These are phyloP conservation scores for Chalaropsis thielavioides DNA, from an alignment of 2,329 filamentous ascomycete species.

Conservation along the genomic window DNA sequence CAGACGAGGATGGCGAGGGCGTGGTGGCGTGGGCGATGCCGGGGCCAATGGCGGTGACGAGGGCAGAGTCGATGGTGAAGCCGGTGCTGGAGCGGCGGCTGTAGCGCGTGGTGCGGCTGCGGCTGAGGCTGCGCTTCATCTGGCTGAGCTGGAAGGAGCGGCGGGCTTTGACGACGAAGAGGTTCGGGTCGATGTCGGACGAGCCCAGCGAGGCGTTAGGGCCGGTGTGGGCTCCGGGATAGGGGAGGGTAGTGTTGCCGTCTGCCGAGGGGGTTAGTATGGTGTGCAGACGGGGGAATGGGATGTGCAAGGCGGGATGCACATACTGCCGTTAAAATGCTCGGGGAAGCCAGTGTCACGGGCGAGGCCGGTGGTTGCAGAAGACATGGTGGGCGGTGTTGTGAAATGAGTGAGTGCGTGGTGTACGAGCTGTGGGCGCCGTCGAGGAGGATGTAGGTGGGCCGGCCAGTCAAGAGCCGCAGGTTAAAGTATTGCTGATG, in stretches of 20 bases:
- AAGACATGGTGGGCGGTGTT: slow-evolving; percentile 18
- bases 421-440: background rate
- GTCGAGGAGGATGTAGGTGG: background rate
- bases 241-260: slow-evolving; percentile 46
- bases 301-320: background rate
- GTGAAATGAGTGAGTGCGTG: background rate
- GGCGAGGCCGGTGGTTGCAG: slow-evolving; percentile 20
- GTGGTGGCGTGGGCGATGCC: slow-evolving; percentile 5
- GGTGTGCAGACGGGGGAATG: background rate
- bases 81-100: slow-evolving; percentile 4
- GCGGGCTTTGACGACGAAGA: slow-evolving; percentile 30
- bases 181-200: slow-evolving; percentile 35
- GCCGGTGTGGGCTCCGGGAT: slow-evolving; percentile 46
- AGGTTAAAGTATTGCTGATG: background rate
- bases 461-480: background rate
- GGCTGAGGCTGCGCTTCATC: slow-evolving; percentile 32
- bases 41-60: slow-evolving; percentile 11
- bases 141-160: slow-evolving; percentile 30
- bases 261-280: slow-evolving; percentile 22
- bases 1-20: slow-evolving; percentile 5
- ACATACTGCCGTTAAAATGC: slow-evolving; percentile 33
- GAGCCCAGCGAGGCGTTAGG: slow-evolving; percentile 42
- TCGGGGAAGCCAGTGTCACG: slow-evolving; percentile 40
- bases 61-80: slow-evolving; percentile 12
- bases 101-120: slow-evolving; percentile 11